A percentile compares a stretch with the other conserved stretches of the same genome.
phyloP scores from a whole-genome alignment of 1,284 basidiomycete genomes.

The Anthracocystis walkeri region DNA sequence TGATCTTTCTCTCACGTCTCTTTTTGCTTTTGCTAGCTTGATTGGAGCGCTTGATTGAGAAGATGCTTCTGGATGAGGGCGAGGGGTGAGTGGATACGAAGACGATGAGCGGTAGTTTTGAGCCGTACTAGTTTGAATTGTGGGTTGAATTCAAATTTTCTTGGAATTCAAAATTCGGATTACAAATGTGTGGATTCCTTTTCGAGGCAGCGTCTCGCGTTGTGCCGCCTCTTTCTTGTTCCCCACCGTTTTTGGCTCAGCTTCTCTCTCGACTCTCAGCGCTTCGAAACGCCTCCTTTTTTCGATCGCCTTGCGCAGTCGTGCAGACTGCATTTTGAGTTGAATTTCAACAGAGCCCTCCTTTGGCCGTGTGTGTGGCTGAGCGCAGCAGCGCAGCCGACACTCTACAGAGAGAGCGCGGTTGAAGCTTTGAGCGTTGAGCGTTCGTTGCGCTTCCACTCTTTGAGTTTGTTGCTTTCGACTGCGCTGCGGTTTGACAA shows the following conservation, averaged over 20 bases:
- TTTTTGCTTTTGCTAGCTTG: not conserved
- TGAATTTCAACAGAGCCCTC: not conserved
- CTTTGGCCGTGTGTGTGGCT: constrained; percentile 6
- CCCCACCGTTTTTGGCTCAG: constrained; percentile 3
- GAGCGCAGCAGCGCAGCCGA: constrained; percentile 11
- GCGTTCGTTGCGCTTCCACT: not conserved
- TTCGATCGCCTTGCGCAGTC: constrained; percentile 33
- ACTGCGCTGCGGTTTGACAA: not conserved
- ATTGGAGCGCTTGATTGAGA: not conserved
- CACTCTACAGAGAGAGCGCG: constrained; percentile 3
- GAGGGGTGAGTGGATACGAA: not conserved
- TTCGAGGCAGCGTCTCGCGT: constrained; percentile 9
- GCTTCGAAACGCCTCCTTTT: constrained; percentile 12
- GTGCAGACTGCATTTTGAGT: constrained; percentile 17
- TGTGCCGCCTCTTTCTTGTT: too few relatives aligned
- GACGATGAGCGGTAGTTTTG: not conserved
- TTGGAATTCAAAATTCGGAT: constrained; percentile 5
- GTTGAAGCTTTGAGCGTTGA: not conserved
- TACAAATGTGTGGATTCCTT: constrained; percentile 22
- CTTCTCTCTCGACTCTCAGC: not conserved
- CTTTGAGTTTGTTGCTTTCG: not conserved
- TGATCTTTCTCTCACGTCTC: not conserved
- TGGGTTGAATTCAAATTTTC: too few relatives aligned
- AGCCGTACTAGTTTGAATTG: constrained; percentile 8
- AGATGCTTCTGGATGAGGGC: not conserved